Evolutionary conservation across 179 eudicot species (phyloP).

Genomic region (Silene vulgaris): DNA sequence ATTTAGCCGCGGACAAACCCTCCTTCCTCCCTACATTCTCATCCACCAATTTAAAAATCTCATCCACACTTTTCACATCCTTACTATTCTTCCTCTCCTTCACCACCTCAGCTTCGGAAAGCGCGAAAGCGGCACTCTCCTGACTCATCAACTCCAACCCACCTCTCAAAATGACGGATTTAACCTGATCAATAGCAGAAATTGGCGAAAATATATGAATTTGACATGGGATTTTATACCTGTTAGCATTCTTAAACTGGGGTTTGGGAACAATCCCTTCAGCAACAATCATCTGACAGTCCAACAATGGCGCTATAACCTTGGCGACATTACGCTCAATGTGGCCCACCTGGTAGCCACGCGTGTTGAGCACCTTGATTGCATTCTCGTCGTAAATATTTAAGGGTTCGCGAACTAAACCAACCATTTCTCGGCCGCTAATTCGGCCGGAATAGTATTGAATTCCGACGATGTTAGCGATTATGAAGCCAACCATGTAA

Average conservation of each 20-base stretch:
- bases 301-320: conserved; percentile 69
- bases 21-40: conserved; percentile 41
- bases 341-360: conserved; percentile 64
- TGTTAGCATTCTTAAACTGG: conserved; percentile 23
- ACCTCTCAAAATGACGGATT: conserved; percentile 33
- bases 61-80: conserved; percentile 59
- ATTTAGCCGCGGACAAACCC: conserved; percentile 28
- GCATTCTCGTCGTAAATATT: conserved; percentile 62
- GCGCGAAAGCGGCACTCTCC: conserved; percentile 37
- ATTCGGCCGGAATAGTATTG: conserved; percentile 56
- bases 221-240: conserved; percentile 51
- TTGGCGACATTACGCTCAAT: conserved; percentile 49
- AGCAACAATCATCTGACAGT: conserved; percentile 30
- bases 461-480: conserved; percentile 67
- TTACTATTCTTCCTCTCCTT: conserved; percentile 42
- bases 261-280: conserved; percentile 84
- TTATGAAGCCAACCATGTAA: conserved; percentile 57
- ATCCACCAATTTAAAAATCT: conserved; percentile 61
- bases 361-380: conserved; percentile 63
- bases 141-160: conserved; percentile 53
- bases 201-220: conserved; percentile 56
- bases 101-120: conserved; percentile 63
- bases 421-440: conserved; percentile 73
- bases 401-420: conserved; percentile 65
- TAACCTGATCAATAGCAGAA: conserved; percentile 37